Evolutionary conservation across 345 rosid genomes (phyloP), one percentile per base, ranked within the genome.

Genomic region (Syzygium jambos): DNA sequence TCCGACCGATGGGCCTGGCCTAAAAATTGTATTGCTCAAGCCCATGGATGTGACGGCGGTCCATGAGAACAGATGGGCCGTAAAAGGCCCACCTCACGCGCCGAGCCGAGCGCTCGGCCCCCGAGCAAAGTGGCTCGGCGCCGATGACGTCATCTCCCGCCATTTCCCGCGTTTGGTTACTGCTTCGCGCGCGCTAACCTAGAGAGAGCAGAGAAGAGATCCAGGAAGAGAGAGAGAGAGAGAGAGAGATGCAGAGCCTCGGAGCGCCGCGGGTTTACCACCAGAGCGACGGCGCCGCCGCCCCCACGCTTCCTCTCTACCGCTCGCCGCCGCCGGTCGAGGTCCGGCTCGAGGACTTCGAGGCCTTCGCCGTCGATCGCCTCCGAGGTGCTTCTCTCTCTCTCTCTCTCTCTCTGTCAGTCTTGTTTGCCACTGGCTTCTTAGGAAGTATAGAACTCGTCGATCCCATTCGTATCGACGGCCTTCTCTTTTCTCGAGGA

Each of bases 291-390:
- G 89, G 22, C 89, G 89, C 89, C 87, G 89, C 85, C 89, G 88
- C 88, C 80, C 86, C 91, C 6, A 88, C 92, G 43, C 93, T 95
- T 53, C 99, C 96, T 25, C 94, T 96, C 54, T 95, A 96, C 90
- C 93, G 96, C 59, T 92, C 95, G 16, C 94, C 98, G 22, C 99
- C 98, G 59, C n/a, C 92, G 6, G 94, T 96, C 88, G 99, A 98
- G 88, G 97, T 96, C 89, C 93, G 99, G 56, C 95, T 95, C 65
- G 98, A 95, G 88, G 98, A 96, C 86, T 98, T 95, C 93, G 99
- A 96, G 94, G 95, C 93, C 91, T 95, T 92, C 90, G 98, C 99
- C 90, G 88, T 95, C 82, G 97, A 96, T 93, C 97, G 98, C 83
- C 93, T 98, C 86, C 95, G 96, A 91, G 99, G 99, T 98, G 34